phyloP scores from a whole-genome alignment of 495 filamentous ascomycete genomes.

The Aspergillus nidulans region DNA sequence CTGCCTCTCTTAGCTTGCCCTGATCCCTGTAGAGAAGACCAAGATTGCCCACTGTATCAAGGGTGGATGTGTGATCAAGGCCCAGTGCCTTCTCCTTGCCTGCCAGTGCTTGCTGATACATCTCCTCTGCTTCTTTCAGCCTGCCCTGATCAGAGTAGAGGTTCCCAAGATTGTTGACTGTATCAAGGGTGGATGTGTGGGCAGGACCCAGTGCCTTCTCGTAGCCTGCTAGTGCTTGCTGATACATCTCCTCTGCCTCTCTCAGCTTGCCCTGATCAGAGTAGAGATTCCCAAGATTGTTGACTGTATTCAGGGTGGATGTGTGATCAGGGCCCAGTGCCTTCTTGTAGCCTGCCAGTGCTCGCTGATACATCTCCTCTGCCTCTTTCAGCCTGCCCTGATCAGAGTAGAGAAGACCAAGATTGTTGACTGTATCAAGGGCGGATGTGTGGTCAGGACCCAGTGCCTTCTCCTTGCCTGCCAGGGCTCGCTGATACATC shows the following conservation, averaged over 20 bases:
- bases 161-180: no score
- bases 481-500: no score
- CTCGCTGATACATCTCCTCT: no score
- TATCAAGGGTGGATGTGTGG: not conserved
- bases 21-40: not conserved
- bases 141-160: no score
- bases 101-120: not conserved
- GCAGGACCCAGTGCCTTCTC: slow-evolving; percentile 5
- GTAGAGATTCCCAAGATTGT: not conserved
- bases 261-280: not conserved
- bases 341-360: no score
- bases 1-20: not conserved
- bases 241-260: not conserved
- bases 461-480: no score
- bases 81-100: not conserved
- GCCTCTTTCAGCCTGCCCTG: no score
- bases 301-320: not conserved
- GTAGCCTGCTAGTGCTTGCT: no score
- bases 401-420: no score
- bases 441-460: no score
- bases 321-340: not conserved
- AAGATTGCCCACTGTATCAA: not conserved
- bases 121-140: not conserved
- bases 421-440: no score
- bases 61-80: not conserved